Percentiles rank a stretch among this genome's conserved stretches.
phyloP scores from a whole-genome alignment of 1,284 basidiomycete genomes.

The Sanghuangporus sanghuang region DNA sequence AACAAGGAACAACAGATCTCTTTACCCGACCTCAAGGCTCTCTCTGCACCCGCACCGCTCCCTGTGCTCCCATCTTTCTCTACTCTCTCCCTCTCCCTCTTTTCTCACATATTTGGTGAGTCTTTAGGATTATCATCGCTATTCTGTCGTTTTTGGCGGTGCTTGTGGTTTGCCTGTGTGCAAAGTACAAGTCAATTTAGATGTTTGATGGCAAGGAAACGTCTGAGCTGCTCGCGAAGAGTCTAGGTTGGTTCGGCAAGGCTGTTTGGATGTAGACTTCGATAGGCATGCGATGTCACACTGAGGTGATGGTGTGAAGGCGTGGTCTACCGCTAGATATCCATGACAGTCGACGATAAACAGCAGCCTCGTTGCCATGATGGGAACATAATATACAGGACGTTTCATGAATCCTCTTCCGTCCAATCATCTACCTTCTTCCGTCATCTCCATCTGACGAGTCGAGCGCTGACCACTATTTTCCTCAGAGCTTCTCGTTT shows the following conservation, averaged over 20 bases:
- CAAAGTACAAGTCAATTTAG: not conserved
- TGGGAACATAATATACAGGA: not conserved
- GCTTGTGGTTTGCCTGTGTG: not conserved
- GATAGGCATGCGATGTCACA: not conserved
- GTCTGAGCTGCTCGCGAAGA: not conserved
- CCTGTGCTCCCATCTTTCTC: not conserved
- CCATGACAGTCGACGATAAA: not conserved
- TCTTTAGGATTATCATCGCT: not conserved
- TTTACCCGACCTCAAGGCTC: constrained; percentile 14
- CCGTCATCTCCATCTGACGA: not conserved
- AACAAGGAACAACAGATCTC: constrained; percentile 1
- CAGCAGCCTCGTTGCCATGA: constrained; percentile 10
- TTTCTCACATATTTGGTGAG: constrained; percentile 6
- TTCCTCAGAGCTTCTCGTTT: not conserved
- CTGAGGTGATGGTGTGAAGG: not conserved
- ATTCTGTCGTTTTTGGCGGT: not conserved
- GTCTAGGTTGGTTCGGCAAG: not conserved
- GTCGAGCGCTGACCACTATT: not conserved
- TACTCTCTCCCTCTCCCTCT: not conserved
- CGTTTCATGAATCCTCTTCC: not conserved
- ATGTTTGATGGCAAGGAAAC: constrained; percentile 1
- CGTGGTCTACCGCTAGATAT: not conserved
- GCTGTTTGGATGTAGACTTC: not conserved
- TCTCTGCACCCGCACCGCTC: not conserved
- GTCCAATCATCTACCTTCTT: not conserved